Conservation (phyloP, 108 stramenopile species). For the Epipyxis sp. region DNA sequence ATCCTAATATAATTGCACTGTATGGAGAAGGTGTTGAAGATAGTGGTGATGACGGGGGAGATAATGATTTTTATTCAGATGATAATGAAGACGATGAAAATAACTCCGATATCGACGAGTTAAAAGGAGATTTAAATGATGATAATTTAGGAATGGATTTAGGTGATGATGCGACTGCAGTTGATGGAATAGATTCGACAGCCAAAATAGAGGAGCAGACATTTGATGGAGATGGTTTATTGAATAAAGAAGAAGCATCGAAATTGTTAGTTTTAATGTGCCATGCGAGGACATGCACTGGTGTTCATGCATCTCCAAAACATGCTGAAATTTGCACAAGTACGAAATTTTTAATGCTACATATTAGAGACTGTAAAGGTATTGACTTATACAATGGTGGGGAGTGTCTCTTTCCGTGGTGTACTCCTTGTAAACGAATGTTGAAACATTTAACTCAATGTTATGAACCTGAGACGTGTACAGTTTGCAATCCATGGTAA, state of each 20-base stretch:
- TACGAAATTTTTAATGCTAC: constrained; percentile 81
- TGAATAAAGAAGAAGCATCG: constrained; percentile 62
- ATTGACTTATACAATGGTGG: constrained; percentile 40
- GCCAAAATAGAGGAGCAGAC: constrained; percentile 21
- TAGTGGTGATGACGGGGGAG: constrained; percentile 29
- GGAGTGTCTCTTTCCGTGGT: constrained; percentile 89
- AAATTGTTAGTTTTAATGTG: constrained; percentile 69
- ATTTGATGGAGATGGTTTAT: constrained; percentile 36
- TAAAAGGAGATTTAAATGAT: neutral
- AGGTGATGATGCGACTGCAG: neutral
- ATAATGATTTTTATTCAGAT: constrained; percentile 36
- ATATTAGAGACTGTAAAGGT: constrained; percentile 82
- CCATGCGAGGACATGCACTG: constrained; percentile 43
- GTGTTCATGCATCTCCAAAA: constrained; percentile 62
- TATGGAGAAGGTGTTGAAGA: constrained; percentile 39
- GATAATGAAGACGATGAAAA: constrained; percentile 57
- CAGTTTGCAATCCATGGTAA: constrained; percentile 39
- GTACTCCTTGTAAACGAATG: constrained; percentile 78
- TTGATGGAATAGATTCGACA: neutral
- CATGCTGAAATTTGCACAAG: constrained; percentile 72
- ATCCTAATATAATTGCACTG: constrained; percentile 73
- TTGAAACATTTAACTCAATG: constrained; percentile 76
- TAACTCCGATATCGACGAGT: constrained; percentile 47
- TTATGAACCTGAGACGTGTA: constrained; percentile 41
- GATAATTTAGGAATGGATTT: neutral